phyloP scores from a whole-genome alignment of 1,139 yeast species.

The Hyphopichia wangnamkhiaoensis region DNA sequence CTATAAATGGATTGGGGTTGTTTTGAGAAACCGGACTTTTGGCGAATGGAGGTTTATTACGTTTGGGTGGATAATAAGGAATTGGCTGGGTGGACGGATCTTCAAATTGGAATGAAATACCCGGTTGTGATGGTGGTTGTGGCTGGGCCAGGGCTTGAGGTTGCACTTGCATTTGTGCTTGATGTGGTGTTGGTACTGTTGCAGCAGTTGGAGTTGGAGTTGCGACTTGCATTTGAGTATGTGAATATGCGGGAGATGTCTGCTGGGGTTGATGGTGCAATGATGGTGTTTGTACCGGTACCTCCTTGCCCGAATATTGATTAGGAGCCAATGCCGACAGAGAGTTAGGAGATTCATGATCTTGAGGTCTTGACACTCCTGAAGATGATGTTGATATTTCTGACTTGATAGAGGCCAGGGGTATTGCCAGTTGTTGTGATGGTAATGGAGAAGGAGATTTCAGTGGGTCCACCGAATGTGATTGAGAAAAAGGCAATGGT shows the following conservation, averaged over 20 bases:
- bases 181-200: not conserved
- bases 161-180: not conserved
- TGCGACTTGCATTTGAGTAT: no score
- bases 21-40: no score
- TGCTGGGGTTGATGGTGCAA: not conserved
- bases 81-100: conserved; percentile 1
- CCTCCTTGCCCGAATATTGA: no score
- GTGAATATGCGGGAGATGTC: no score
- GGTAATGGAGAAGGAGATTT: not conserved
- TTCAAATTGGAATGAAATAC: conserved; percentile 1
- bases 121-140: conserved; percentile 3
- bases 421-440: not conserved
- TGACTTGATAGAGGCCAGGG: no score
- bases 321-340: no score
- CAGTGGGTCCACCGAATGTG: not conserved
- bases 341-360: no score
- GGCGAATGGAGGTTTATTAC: not conserved
- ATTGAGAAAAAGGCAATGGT: not conserved
- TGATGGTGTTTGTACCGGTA: no score
- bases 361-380: no score
- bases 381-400: no score
- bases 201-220: not conserved
- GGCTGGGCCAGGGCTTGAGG: not conserved
- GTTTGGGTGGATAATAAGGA: not conserved
- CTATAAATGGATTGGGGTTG: no score